A percentile compares a stretch with the other conserved stretches of the same genome.
These are phyloP conservation scores for Boehmeria nivea DNA, from an alignment of 306 rosid genomes.

Conservation along the genomic window DNA sequence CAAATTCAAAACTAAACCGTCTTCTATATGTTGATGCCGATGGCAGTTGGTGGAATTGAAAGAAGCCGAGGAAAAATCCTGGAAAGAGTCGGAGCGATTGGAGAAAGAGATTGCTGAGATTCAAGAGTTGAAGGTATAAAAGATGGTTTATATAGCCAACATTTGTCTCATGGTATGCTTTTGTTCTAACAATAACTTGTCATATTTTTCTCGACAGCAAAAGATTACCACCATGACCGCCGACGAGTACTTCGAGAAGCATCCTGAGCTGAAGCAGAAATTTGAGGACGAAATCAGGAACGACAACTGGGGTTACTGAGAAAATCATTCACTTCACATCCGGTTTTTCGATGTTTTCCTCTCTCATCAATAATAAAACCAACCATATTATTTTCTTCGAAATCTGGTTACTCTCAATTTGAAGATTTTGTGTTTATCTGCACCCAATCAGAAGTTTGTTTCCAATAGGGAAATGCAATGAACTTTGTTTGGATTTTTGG, in stretches of 20 bases:
- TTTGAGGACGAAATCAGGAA: constrained; percentile 93
- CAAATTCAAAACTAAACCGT: too few relatives aligned
- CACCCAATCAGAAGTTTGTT: constrained; percentile 12
- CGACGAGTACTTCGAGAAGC: constrained; percentile 82
- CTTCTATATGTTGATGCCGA: too few relatives aligned
- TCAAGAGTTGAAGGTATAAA: constrained; percentile 75
- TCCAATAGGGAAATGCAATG: constrained; percentile 3
- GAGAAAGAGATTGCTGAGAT: constrained; percentile 84
- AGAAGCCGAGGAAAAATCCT: constrained; percentile 77
- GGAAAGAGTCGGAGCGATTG: constrained; percentile 86
- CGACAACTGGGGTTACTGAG: constrained; percentile 90
- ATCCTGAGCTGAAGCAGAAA: constrained; percentile 87
- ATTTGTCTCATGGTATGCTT: neutral
- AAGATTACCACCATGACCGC: constrained; percentile 93
- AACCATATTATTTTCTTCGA: constrained; percentile 38
- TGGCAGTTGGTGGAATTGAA: constrained; percentile 81
- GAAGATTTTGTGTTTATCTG: constrained; percentile 16
- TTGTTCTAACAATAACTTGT: constrained; percentile 16
- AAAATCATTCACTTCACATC: constrained; percentile 6
- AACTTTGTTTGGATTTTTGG: constrained; percentile 10
- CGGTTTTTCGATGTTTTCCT: constrained; percentile 31
- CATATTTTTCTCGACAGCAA: constrained; percentile 45
- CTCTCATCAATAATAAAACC: constrained; percentile 42
- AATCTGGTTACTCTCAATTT: constrained; percentile 28
- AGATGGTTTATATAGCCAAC: neutral